Percentiles rank a stretch among this genome's conserved stretches.
phyloP scores from a whole-genome alignment of 140 eudicot genomes.

The Flaveria floridana region DNA sequence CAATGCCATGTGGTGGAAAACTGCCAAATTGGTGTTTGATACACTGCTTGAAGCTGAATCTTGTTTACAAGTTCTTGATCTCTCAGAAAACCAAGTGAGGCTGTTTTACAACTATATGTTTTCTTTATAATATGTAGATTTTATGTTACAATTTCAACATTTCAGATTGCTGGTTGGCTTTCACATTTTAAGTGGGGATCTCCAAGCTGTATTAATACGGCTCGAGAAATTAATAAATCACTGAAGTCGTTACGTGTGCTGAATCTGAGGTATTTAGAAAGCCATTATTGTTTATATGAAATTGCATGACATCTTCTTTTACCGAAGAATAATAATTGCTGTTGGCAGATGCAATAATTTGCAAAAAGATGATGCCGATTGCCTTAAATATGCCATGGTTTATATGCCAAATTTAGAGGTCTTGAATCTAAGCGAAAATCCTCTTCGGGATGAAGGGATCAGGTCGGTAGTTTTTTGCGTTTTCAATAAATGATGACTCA shows the following conservation, averaged over 20 bases:
- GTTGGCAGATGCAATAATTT: constrained; percentile 60
- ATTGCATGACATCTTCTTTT: background rate
- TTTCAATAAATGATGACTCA: constrained; percentile 6
- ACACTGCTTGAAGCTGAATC: constrained; percentile 66
- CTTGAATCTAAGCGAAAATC: constrained; percentile 72
- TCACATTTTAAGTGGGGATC: constrained; percentile 58
- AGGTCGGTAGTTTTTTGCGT: constrained; percentile 41
- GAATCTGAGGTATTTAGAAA: constrained; percentile 56
- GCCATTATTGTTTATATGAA: constrained; percentile 10
- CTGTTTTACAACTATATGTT: background rate
- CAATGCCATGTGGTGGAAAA: constrained; percentile 45
- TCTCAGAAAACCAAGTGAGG: constrained; percentile 82
- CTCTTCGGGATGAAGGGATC: constrained; percentile 60
- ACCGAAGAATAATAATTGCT: constrained; percentile 7
- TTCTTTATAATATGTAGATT: background rate
- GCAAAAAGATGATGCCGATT: constrained; percentile 52
- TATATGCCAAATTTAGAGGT: constrained; percentile 70
- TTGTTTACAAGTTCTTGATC: constrained; percentile 54
- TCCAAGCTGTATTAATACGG: constrained; percentile 25
- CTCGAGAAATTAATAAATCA: constrained; percentile 38
- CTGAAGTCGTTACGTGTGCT: constrained; percentile 57
- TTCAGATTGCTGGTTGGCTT: constrained; percentile 84
- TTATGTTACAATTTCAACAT: constrained; percentile 4
- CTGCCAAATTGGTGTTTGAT: constrained; percentile 57
- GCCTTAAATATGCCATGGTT: constrained; percentile 59